phyloP scores from a whole-genome alignment of 1,284 basidiomycete genomes.

The Malassezia slooffiae region DNA sequence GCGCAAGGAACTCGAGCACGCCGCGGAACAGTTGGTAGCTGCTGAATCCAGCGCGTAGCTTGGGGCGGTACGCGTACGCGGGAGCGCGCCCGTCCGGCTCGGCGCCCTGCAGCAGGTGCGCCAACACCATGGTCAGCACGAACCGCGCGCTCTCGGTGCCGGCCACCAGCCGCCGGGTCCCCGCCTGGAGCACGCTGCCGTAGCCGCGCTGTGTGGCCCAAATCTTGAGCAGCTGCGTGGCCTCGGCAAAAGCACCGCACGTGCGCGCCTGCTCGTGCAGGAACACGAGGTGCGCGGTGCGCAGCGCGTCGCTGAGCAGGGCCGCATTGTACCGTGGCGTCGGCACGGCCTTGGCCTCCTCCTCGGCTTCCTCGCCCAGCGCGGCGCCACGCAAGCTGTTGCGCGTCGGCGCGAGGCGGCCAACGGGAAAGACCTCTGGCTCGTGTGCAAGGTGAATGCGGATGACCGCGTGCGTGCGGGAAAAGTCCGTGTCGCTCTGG shows the following conservation, averaged over 20 bases:
- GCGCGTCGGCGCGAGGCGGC: slow-evolving; percentile 59
- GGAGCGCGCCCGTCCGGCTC: slow-evolving; percentile 38
- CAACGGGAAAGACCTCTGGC: slow-evolving; percentile 55
- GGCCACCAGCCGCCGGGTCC: slow-evolving; percentile 20
- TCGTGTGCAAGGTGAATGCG: slow-evolving; percentile 64
- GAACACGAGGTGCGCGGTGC: slow-evolving; percentile 60
- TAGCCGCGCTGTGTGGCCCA: slow-evolving; percentile 86
- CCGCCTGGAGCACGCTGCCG: slow-evolving; percentile 48
- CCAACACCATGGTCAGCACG: slow-evolving; percentile 49
- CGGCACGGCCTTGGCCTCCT: slow-evolving; percentile 10
- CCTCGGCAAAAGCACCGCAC: slow-evolving; percentile 62
- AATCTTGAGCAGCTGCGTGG: slow-evolving; percentile 66
- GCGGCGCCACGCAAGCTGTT: slow-evolving; percentile 49
- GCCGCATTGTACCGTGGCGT: slow-evolving; percentile 72
- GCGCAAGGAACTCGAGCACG: slow-evolving; percentile 61
- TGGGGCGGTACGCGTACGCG: slow-evolving; percentile 48
- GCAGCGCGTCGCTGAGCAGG: slow-evolving; percentile 59
- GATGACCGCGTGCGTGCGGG: slow-evolving; percentile 60
- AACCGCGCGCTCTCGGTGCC: slow-evolving; percentile 55
- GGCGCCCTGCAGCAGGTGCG: slow-evolving; percentile 45
- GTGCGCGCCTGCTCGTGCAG: slow-evolving; percentile 58
- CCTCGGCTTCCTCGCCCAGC: not conserved
- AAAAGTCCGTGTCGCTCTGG: slow-evolving; percentile 54
- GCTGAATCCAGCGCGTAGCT: slow-evolving; percentile 61
- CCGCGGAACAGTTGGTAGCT: slow-evolving; percentile 78